Percentiles rank a stretch among this genome's conserved stretches.
phyloP scores from a whole-genome alignment of 1,284 basidiomycete genomes.

The Rhodotorula glutinis region DNA sequence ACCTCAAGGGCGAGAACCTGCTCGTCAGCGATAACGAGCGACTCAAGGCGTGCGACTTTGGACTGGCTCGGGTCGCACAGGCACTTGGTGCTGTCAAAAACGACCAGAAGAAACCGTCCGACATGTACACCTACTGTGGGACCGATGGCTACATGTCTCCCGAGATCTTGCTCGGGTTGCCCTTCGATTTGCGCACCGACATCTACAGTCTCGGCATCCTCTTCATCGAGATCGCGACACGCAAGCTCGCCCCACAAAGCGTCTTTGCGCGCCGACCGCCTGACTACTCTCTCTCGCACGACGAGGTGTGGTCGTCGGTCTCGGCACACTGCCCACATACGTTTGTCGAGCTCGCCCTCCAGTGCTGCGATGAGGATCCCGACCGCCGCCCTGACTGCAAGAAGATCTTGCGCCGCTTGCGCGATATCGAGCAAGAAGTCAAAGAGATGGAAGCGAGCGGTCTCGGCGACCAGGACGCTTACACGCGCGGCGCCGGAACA shows the following conservation, averaged over 20 bases:
- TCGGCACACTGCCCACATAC: conserved; percentile 72
- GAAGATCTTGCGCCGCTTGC: conserved; percentile 68
- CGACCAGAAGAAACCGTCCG: conserved; percentile 55
- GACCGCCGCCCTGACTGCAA: conserved; percentile 69
- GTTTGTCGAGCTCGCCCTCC: conserved; percentile 72
- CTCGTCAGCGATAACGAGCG: conserved; percentile 88
- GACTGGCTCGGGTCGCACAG: conserved; percentile 69
- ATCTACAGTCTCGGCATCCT: conserved; percentile 65
- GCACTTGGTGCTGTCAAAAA: conserved; percentile 79
- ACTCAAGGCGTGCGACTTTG: conserved; percentile 92
- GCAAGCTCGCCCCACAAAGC: conserved; percentile 74
- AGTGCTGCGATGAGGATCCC: conserved; percentile 72
- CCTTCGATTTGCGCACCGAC: conserved; percentile 90
- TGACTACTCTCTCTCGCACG: conserved; percentile 69
- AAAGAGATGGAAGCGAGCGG: conserved; percentile 48
- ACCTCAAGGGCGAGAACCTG: conserved; percentile 96
- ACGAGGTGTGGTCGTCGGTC: conserved; percentile 68
- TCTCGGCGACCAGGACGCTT: conserved; percentile 15
- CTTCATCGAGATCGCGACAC: conserved; percentile 82
- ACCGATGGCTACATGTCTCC: conserved; percentile 80
- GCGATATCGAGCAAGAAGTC: conserved; percentile 75
- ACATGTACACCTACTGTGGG: conserved; percentile 77
- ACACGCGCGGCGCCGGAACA: conserved; percentile 19
- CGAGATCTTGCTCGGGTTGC: conserved; percentile 84
- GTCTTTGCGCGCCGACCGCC: conserved; percentile 76